A percentile compares a stretch with the other conserved stretches of the same genome.
These are phyloP conservation scores for Chytriomyces sp. DNA, from an alignment of 192 early-diverging fungal species.

Conservation along the genomic window DNA sequence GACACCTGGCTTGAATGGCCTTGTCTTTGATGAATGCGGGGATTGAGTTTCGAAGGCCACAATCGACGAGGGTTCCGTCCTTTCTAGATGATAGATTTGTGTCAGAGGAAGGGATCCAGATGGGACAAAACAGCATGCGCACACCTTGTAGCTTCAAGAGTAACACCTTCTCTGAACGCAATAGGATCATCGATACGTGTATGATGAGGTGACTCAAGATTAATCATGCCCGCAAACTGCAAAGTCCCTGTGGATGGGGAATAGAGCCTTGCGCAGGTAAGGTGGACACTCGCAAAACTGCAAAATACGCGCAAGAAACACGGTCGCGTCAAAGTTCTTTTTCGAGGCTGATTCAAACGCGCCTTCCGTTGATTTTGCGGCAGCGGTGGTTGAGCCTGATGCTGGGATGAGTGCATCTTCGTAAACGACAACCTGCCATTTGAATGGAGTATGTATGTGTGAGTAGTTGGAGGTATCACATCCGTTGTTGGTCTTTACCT, in stretches of 20 bases:
- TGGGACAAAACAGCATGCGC: background rate
- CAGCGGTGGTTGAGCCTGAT: background rate
- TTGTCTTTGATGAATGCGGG: slow-evolving; percentile 52
- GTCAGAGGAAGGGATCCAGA: background rate
- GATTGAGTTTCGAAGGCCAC: slow-evolving; percentile 55
- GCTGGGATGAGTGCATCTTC: slow-evolving; percentile 51
- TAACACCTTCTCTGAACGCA: slow-evolving; percentile 67
- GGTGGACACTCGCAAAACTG: slow-evolving; percentile 75
- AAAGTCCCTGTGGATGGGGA: slow-evolving; percentile 71
- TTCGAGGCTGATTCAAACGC: slow-evolving; percentile 42
- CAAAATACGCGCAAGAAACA: slow-evolving; percentile 70
- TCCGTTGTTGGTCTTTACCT: no score
- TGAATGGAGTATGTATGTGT: no score
- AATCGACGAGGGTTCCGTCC: slow-evolving; percentile 55
- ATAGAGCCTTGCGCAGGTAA: slow-evolving; percentile 68
- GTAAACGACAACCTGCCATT: slow-evolving; percentile 69
- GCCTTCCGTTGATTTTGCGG: slow-evolving; percentile 1
- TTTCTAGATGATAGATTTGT: background rate
- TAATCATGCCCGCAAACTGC: slow-evolving; percentile 67
- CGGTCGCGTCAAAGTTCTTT: slow-evolving; percentile 55
- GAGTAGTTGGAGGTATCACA: no score
- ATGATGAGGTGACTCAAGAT: slow-evolving; percentile 72
- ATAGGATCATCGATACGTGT: slow-evolving; percentile 63
- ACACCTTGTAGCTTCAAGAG: slow-evolving; percentile 38
- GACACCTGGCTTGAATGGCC: slow-evolving; percentile 56